These are phyloP conservation scores for Lactarius deliciosus DNA, from an alignment of 768 basidiomycete genomes.

Conservation along the genomic window DNA sequence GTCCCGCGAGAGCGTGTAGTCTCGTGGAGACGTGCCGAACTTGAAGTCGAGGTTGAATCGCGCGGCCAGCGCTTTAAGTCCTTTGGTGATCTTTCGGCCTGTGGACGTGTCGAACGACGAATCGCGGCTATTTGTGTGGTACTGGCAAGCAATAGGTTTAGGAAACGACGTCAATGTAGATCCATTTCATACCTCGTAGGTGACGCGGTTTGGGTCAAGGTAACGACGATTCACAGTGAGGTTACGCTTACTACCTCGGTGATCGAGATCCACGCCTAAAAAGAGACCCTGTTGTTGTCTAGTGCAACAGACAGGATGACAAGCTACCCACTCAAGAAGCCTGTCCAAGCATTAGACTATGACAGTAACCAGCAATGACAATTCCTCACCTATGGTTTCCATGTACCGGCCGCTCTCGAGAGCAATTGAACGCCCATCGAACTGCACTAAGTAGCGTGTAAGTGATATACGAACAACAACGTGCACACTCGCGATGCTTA, in stretches of 20 bases:
- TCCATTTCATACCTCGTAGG: slow-evolving; percentile 54
- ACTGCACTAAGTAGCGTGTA: slow-evolving; percentile 44
- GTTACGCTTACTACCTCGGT: slow-evolving; percentile 44
- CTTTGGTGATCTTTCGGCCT: slow-evolving; percentile 54
- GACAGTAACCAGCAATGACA: not conserved
- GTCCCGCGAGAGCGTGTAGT: slow-evolving; percentile 64
- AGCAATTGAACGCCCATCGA: slow-evolving; percentile 74
- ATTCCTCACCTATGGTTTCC: slow-evolving; percentile 77
- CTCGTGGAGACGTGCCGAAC: slow-evolving; percentile 75
- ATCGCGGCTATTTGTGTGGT: slow-evolving; percentile 57
- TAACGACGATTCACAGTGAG: slow-evolving; percentile 70
- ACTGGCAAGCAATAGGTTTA: slow-evolving; percentile 40
- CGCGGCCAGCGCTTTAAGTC: slow-evolving; percentile 52
- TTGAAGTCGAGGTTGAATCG: slow-evolving; percentile 60
- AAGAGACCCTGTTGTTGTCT: slow-evolving; percentile 6
- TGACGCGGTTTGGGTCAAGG: slow-evolving; percentile 75
- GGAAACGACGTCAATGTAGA: not conserved
- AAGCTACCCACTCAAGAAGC: slow-evolving; percentile 61
- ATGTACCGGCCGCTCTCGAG: slow-evolving; percentile 87
- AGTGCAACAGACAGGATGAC: not conserved
- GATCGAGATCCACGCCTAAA: slow-evolving; percentile 50
- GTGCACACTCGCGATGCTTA: slow-evolving; percentile 36
- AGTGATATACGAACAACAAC: not conserved
- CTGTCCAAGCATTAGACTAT: slow-evolving; percentile 26
- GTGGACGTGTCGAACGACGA: slow-evolving; percentile 58